phyloP scores from a whole-genome alignment of 1,284 basidiomycete genomes.

The Pyrrhoderma noxium region DNA sequence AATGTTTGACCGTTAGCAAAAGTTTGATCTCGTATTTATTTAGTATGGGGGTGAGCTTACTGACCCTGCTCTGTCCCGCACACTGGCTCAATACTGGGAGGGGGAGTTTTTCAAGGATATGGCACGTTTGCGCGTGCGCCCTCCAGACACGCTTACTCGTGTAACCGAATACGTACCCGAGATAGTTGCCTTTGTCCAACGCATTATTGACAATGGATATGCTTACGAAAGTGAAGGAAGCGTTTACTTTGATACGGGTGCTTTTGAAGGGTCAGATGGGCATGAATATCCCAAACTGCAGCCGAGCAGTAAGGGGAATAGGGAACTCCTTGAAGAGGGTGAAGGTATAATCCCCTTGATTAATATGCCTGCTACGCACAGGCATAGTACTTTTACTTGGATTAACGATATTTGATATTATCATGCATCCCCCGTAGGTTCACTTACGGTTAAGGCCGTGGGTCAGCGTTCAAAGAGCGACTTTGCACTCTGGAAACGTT shows the following conservation, averaged over 20 bases:
- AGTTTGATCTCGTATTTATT: constrained; percentile 20
- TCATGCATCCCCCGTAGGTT: constrained; percentile 17
- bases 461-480: constrained; percentile 41
- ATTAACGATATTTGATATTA: not conserved
- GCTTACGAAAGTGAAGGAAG: constrained; percentile 86
- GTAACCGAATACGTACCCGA: constrained; percentile 98
- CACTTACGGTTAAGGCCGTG: constrained; percentile 10
- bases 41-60: constrained; percentile 77
- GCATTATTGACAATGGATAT: constrained; percentile 84
- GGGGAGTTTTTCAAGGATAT: constrained; percentile 89
- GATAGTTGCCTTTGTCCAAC: constrained; percentile 84
- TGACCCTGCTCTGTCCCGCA: constrained; percentile 82
- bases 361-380: no score
- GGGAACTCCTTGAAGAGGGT: constrained; percentile 85
- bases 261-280: constrained; percentile 73
- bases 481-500: constrained; percentile 98
- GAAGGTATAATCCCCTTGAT: constrained; percentile 59
- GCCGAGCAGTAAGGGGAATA: constrained; percentile 93
- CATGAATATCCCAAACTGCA: constrained; percentile 93
- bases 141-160: constrained; percentile 88
- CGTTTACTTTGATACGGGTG: constrained; percentile 91
- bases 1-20: constrained; percentile 13
- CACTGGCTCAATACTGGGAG: constrained; percentile 89
- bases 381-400: not conserved
- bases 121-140: constrained; percentile 77